Percentiles rank a stretch among this genome's conserved stretches.
Conservation (phyloP, 2,329 filamentous ascomycete species). For the Alternaria hordeiaustralica region DNA sequence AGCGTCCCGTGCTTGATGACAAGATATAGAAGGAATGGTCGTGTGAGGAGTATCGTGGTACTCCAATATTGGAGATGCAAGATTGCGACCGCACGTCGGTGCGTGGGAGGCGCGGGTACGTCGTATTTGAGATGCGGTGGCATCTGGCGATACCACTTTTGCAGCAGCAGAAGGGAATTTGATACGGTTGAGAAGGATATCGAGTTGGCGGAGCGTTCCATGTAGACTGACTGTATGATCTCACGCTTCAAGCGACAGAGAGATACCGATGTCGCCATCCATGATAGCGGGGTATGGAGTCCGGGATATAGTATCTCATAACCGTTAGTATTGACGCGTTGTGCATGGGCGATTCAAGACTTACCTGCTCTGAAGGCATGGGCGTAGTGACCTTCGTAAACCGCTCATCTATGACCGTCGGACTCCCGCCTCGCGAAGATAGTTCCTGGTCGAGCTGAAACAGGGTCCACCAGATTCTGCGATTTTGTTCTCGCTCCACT, state of each 20-base stretch:
- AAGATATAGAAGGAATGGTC: slow-evolving; percentile 45
- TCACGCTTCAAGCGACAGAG: slow-evolving; percentile 43
- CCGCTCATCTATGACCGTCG: slow-evolving; percentile 43
- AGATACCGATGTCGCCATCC: slow-evolving; percentile 39
- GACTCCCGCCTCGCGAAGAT: slow-evolving; percentile 45
- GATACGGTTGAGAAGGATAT: slow-evolving; percentile 46
- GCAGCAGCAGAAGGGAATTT: slow-evolving; percentile 38
- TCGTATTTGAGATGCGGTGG: slow-evolving; percentile 43
- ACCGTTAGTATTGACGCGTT: slow-evolving; percentile 3
- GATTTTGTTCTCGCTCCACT: slow-evolving; percentile 43
- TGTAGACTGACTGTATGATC: slow-evolving; percentile 45
- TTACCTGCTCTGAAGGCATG: slow-evolving; percentile 44
- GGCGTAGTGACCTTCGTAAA: slow-evolving; percentile 40
- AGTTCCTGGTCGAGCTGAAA: slow-evolving; percentile 46
- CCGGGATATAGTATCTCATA: slow-evolving; percentile 41
- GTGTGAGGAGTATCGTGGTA: slow-evolving; percentile 41
- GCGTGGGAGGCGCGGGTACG: slow-evolving; percentile 37
- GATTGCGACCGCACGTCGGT: slow-evolving; percentile 43
- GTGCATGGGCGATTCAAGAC: background rate
- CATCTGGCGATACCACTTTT: slow-evolving; percentile 43
- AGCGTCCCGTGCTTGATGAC: slow-evolving; percentile 38
- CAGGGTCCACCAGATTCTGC: slow-evolving; percentile 49
- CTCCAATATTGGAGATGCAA: slow-evolving; percentile 48
- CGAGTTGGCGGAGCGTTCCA: slow-evolving; percentile 36
- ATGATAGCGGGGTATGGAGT: slow-evolving; percentile 43